Evolutionary conservation across 305 asterid genomes (phyloP), one percentile per base, ranked within the genome.

Genomic region (Petunia hybrid): DNA sequence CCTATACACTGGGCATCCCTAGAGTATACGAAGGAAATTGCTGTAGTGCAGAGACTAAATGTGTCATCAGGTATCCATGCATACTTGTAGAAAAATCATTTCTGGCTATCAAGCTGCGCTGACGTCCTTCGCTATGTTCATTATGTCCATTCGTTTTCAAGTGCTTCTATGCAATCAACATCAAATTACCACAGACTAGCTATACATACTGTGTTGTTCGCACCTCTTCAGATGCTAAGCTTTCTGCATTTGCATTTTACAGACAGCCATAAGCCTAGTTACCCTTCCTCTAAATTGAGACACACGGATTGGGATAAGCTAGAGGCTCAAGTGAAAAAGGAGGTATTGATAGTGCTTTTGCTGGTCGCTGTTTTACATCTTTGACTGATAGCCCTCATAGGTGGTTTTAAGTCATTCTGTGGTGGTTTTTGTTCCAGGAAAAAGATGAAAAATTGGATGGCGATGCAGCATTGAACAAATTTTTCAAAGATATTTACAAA

Each of bases 371-470:
- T 7, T 13, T 70, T 22, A 22, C 31, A 22, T 0, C 31, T 22
- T 22, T 22, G 31, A 0, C 31, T 22, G 31, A 55, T 35, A 80
- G 57, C n/a, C 51, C 67, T 3, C 68, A 55, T 66, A 14, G 53
- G 43, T 41, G 13, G 53, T 74, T 74, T 64, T 55, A 14, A 5
- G 36, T 38, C 64, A 45, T 36, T 51, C 38, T 36, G 38, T 53
- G 65, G 7, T 74, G 80, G 86, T 53, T n/a, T 63, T 31, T 5
- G 45, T 80, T 82, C 74, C 90, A 96, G 99, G 99, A 96, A 70
- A 93, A 94, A 85, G 98, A 94, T 8, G 99, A 96, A 81, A 94
- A 96, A 84, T 93, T 96, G 1, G 98, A 96, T 80, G 99, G 99
- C 4, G 99, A 96, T 84, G 99, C 98, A 2, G 99, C 95, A 73